Evolutionary conservation across 208 protist species (phyloP).

Genomic region (Leishmania major): DNA sequence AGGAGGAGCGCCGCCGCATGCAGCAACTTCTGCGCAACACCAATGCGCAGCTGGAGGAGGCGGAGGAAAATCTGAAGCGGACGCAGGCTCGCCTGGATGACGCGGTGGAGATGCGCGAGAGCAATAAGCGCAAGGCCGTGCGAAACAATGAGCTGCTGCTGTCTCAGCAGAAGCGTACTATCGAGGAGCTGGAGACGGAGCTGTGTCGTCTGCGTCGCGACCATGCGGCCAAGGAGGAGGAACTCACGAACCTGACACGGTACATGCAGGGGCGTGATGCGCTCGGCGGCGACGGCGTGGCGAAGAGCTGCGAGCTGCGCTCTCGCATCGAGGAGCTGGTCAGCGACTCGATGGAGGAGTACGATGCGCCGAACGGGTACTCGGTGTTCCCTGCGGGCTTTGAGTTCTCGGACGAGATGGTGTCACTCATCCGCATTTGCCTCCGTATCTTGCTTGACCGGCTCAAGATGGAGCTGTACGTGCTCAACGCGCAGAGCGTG

Average conservation of each 20-base stretch:
- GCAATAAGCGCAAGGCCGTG: constrained; percentile 42
- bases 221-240: constrained; percentile 51
- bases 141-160: constrained; percentile 58
- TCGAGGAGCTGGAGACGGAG: constrained; percentile 46
- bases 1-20: constrained; percentile 45
- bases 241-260: constrained; percentile 43
- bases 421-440: constrained; percentile 65
- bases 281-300: constrained; percentile 20
- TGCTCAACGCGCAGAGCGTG: constrained; percentile 71
- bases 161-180: constrained; percentile 45
- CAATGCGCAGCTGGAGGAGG: constrained; percentile 39
- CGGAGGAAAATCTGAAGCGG: constrained; percentile 37
- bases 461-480: constrained; percentile 80
- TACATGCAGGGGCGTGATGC: constrained; percentile 50
- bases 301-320: constrained; percentile 44
- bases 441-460: constrained; percentile 72
- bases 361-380: constrained; percentile 41
- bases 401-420: constrained; percentile 62
- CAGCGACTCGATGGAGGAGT: constrained; percentile 36
- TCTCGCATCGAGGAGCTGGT: constrained; percentile 66
- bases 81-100: constrained; percentile 35
- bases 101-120: constrained; percentile 35
- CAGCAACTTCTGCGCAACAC: constrained; percentile 43
- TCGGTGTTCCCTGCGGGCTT: constrained; percentile 68
- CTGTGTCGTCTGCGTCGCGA: constrained; percentile 35